phyloP scores from a whole-genome alignment of 164 flowering plant species.

The Santalum album region DNA sequence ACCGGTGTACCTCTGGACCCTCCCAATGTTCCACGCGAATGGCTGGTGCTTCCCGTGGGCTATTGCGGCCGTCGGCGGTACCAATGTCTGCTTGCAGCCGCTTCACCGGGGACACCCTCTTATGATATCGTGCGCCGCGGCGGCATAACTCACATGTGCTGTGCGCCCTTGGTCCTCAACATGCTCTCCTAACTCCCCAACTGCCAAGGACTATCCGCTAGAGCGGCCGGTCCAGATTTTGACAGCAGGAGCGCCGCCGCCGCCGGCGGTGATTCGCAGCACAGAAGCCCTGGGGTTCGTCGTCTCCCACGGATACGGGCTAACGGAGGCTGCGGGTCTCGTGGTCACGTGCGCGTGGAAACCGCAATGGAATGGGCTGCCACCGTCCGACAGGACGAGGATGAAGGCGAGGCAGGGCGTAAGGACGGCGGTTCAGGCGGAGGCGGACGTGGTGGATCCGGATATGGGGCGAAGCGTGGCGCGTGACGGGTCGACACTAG shows the following conservation, averaged over 20 bases:
- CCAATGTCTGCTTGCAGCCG: conserved; percentile 14
- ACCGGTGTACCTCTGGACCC: conserved; percentile 19
- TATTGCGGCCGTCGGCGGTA: conserved; percentile 13
- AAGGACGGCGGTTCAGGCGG: no score
- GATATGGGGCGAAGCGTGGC: not conserved
- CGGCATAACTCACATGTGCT: conserved; percentile 2
- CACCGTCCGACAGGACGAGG: not conserved
- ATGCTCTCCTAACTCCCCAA: not conserved
- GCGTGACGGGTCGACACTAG: not conserved
- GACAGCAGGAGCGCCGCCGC: conserved; percentile 3
- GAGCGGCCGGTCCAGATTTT: not conserved
- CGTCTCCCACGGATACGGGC: conserved; percentile 1
- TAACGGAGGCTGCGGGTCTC: not conserved
- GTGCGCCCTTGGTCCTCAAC: conserved; percentile 3
- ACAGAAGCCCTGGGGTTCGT: not conserved
- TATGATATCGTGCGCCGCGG: not conserved
- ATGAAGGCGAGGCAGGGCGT: not conserved
- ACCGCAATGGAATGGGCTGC: not conserved
- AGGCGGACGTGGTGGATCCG: conserved; percentile 2
- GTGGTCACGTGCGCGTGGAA: conserved; percentile 5
- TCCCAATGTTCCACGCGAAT: conserved; percentile 23
- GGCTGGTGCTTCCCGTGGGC: conserved; percentile 20
- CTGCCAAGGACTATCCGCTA: not conserved
- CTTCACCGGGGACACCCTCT: not conserved
- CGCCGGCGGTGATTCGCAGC: not conserved